These are phyloP conservation scores for Beauveria asiatica DNA, from an alignment of 2,329 filamentous ascomycete species.

Conservation along the genomic window DNA sequence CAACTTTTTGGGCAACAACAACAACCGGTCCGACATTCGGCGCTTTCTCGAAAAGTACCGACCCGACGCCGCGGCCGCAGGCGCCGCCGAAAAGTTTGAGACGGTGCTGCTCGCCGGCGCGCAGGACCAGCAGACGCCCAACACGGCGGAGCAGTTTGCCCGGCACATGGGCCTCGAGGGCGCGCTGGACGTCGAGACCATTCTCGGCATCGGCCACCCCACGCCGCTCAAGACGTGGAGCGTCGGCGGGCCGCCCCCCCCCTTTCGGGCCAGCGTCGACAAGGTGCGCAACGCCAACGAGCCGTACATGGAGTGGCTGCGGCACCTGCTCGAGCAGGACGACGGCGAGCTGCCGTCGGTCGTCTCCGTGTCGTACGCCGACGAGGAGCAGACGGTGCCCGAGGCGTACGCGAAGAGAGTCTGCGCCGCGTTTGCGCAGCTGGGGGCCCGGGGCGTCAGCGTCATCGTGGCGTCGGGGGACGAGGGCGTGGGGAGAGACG, in stretches of 20 bases:
- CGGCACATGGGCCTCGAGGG: conserved; percentile 2
- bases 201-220: conserved; percentile 8
- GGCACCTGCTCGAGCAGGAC: conserved; percentile 44
- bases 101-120: neutral
- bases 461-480: conserved; percentile 56
- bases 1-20: conserved; percentile 12
- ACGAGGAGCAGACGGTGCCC: conserved; percentile 55
- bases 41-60: neutral
- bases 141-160: conserved; percentile 7
- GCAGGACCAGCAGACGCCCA: conserved; percentile 6
- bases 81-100: conserved; percentile 1
- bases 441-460: conserved; percentile 54
- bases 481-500: conserved; percentile 4
- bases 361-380: conserved; percentile 59
- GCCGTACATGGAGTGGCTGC: conserved; percentile 58
- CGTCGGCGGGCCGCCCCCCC: conserved; percentile 3
- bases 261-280: conserved; percentile 9
- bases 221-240: conserved; percentile 7
- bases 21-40: conserved; percentile 10
- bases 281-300: conserved; percentile 47
- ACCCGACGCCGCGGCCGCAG: neutral
- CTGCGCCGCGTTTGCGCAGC: conserved; percentile 53
- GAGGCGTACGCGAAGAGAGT: conserved; percentile 46
- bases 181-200: conserved; percentile 4
- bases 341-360: conserved; percentile 47